phyloP scores from a whole-genome alignment of 768 basidiomycete species.

The Russula griseocarnosa region DNA sequence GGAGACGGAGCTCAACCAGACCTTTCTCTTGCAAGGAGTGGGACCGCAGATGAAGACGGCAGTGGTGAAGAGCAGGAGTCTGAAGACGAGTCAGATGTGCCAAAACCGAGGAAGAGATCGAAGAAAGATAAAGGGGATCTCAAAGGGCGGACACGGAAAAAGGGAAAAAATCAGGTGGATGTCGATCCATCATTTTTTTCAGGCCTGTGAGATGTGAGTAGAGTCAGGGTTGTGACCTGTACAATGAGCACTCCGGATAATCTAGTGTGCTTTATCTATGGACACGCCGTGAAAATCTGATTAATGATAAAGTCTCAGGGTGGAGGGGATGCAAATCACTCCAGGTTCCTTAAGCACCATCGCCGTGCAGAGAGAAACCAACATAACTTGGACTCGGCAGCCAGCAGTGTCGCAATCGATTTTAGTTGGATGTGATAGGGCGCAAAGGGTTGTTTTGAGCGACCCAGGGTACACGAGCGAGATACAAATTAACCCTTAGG shows the following conservation, averaged over 20 bases:
- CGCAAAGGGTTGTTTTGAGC: background rate
- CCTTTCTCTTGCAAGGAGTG: constrained; percentile 22
- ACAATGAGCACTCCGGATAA: background rate
- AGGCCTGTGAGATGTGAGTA: constrained; percentile 42
- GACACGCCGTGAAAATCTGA: background rate
- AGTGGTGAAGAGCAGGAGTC: constrained; percentile 13
- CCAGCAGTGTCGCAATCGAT: background rate
- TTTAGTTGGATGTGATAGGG: background rate
- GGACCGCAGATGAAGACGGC: constrained; percentile 23
- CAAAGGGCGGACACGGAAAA: constrained; percentile 46
- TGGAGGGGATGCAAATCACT: background rate
- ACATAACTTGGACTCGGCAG: background rate
- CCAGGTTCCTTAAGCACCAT: background rate
- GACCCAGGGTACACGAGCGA: constrained; percentile 18
- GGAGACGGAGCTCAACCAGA: constrained; percentile 26
- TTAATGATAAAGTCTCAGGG: too few relatives aligned
- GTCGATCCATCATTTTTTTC: constrained; percentile 64
- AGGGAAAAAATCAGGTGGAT: constrained; percentile 55
- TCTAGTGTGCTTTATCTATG: background rate
- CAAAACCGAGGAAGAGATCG: constrained; percentile 49
- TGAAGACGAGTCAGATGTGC: constrained; percentile 32
- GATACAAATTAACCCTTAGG: background rate
- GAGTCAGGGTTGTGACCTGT: background rate
- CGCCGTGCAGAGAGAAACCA: background rate
- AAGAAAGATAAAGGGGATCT: constrained; percentile 52